Evolutionary conservation across 768 basidiomycete species (phyloP), one percentile per base, ranked within the genome.

Genomic region (Gelatoporia subvermispora): DNA sequence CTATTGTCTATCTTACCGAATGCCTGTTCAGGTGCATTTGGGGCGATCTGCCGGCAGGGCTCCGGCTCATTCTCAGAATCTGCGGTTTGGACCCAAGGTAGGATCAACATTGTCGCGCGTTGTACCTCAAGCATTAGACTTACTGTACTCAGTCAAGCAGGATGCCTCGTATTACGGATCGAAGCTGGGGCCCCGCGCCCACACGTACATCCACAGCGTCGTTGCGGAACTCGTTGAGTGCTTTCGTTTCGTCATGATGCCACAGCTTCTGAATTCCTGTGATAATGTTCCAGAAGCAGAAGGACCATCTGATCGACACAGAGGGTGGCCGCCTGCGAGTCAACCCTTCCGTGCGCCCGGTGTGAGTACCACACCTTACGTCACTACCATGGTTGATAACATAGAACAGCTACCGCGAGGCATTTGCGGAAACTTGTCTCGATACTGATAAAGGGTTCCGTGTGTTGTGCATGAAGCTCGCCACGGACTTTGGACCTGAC

Each of bases 41-140:
- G 18, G 16, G 17, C 2, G 8, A 11, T 50, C 1, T 35, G 41
- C 7, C 45, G 50, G 18, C 17, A 31, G 9, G 50, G 46, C 7
- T 47, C 45, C 17, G 50, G 45, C 20, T 47, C 50, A 3, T 52
- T 52, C 43, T 15, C 49, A 3, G n/a, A 18, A 8, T n/a, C 21
- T 16, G 24, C 37, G n/a, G 25, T 41, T 7, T 17, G 21, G 15
- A 16, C 39, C 2, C 28, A 34, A 10, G 43, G 49, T 50, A 3
- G 4, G 43, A 13, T 2, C 5, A 4, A n/a, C 16, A 5, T 38
- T 38, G 37, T 38, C 37, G 5, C n/a, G 7, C 28, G 16, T 20
- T 38, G 37, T n/a, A 31, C 43, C 43, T 23, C 41, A 8, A 41
- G 16, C 16, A 8, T 25, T 10, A 22, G 8, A 5, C 5, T 4